These are phyloP conservation scores for Scleroderma citrinum DNA, from an alignment of 768 basidiomycete genomes.

Conservation along the genomic window DNA sequence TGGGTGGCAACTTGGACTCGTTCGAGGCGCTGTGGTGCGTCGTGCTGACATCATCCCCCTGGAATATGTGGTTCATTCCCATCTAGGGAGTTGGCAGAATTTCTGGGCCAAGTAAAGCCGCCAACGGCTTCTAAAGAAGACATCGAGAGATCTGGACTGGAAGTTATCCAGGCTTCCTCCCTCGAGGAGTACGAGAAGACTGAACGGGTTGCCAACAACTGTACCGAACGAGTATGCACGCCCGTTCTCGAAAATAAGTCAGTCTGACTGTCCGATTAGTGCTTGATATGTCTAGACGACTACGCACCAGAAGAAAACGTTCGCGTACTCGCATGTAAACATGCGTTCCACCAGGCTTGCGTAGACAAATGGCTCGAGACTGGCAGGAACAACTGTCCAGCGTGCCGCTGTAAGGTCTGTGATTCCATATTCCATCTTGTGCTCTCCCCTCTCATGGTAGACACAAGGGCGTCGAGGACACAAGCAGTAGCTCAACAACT, in stretches of 20 bases:
- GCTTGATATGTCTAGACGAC: constrained; percentile 83
- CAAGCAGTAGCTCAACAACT: constrained; percentile 8
- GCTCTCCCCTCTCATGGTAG: not conserved
- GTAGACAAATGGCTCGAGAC: constrained; percentile 86
- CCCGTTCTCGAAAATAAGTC: not conserved
- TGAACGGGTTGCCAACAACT: constrained; percentile 69
- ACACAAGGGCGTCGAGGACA: constrained; percentile 20
- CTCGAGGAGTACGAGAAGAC: constrained; percentile 51
- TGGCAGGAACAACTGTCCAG: constrained; percentile 88
- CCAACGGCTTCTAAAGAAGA: constrained; percentile 80
- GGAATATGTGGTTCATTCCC: not conserved
- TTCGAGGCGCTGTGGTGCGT: constrained; percentile 74
- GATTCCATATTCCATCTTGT: not conserved
- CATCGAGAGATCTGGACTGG: constrained; percentile 77
- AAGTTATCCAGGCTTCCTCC: constrained; percentile 54
- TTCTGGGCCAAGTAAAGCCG: constrained; percentile 78
- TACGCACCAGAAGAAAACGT: constrained; percentile 75
- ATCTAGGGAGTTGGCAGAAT: constrained; percentile 71
- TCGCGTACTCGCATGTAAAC: constrained; percentile 75
- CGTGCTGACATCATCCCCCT: not conserved
- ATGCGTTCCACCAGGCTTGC: constrained; percentile 86
- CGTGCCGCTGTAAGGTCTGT: constrained; percentile 73
- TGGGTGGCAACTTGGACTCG: constrained; percentile 70
- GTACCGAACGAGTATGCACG: constrained; percentile 63
- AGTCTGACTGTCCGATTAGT: constrained; percentile 35